Evolutionary conservation across 306 rosid genomes (phyloP), one percentile per base, ranked within the genome.

Genomic region (Quillaja saponaria): DNA sequence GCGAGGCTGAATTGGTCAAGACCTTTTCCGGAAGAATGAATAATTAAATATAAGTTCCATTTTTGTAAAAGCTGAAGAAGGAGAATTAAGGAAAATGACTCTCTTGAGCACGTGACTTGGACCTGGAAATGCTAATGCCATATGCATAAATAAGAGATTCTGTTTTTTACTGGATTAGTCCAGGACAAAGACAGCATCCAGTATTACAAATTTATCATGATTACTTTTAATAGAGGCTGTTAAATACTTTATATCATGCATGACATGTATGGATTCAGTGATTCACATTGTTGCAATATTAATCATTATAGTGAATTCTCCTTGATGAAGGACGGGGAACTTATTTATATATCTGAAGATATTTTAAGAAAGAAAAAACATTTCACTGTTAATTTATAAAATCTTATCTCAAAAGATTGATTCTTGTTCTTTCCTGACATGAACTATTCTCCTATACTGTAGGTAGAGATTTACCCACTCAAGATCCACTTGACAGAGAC

Each of bases 401-500:
- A 60, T 45, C 44, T 57, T 31, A n/a, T 17, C 19, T 44, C 28
- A 61, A 42, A 48, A 41, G 50, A 55, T 33, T 47, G 63, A 39
- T 47, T 39, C 40, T 8, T 41, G 66, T 71, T 34, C 41, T 71
- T 49, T 71, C 64, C 79, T 81, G 50, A 77, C 41, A 14, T 68
- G 64, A 31, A 63, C 52, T 63, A 42, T 59, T 68, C 49, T 58
- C 71, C 62, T 46, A 28, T 56, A 68, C 68, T 77, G 34, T 49
- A 89, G 91, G 97, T 94, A 18, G 97, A 87, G 41, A 87, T 94
- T 75, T 87, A 85, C 72, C 99, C 97, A 47, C 99, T 94, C 49
- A 94, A 83, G 90, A 94, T 94, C 70, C 99, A 94, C 80, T 83
- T 94, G 72, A 94, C 99, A 0, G 99, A 94, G 86, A 76, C 85